Evolutionary conservation across 331 rosid species (phyloP), one percentile per base, ranked within the genome.

Genomic region (Prunus yedoensis): DNA sequence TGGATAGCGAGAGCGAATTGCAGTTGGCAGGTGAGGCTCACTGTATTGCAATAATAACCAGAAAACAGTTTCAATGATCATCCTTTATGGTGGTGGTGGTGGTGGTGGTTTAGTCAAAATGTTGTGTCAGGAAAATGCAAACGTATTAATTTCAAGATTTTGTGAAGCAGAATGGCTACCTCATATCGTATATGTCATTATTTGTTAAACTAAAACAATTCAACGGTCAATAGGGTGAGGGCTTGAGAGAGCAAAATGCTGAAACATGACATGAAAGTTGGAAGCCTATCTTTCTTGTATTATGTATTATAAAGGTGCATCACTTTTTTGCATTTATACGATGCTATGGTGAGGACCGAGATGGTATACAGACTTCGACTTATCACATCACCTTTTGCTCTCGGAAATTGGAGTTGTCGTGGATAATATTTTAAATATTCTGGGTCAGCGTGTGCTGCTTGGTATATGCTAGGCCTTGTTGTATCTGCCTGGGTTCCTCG

Each of bases 21-120:
- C 73, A 76, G 88, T 45, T 59, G 70, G 71, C 73, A 65, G 90
- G 62, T 84, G 84, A 79, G 83, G 28, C 18, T 49, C 14, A 58
- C 13, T 70, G 75, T 18, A 6, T 20, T 8, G 73, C 20, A 75
- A 21, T 75, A 51, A 75, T 8, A 74, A 12, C 54, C 46, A 12
- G 46, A 28, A 61, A n/a, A 45, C 16, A 23, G 50, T 20, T 20
- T 75, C 73, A 47, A 75, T 1, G 66, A 56, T 52, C n/a, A 17
- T 13, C 43, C 28, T 41, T 38, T 8, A 20, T 18, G 47, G 13
- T 32, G 35, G 35, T 28, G 32, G 0, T 16, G 5, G 4, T 16
- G 5, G 58, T 8, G 66, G 20, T 20, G 47, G 0, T 64, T 17
- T 54, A 35, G 71, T 77, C 76, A 61, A 68, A 64, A 8, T 17